Conservation (phyloP, 2,329 filamentous ascomycete genomes). For the Pyrenochaeta sp. region DNA sequence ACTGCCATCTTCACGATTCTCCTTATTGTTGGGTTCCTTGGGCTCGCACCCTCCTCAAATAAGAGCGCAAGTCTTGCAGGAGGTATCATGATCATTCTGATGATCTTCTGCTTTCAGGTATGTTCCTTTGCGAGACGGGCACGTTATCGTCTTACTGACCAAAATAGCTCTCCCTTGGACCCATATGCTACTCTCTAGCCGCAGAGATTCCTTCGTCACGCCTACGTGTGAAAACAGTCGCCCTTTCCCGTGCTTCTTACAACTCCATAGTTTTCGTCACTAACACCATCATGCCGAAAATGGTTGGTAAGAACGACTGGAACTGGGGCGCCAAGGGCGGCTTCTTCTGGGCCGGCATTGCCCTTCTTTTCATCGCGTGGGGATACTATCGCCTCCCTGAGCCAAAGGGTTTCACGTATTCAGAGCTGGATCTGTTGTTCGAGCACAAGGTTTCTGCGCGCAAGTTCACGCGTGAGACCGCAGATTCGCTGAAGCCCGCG, state of each 20-base stretch:
- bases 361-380: slow-evolving; percentile 77
- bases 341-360: slow-evolving; percentile 84
- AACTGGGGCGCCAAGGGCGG: slow-evolving; percentile 84
- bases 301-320: slow-evolving; percentile 65
- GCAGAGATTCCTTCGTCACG: slow-evolving; percentile 81
- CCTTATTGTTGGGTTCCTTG: slow-evolving; percentile 74
- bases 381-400: slow-evolving; percentile 81
- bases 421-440: slow-evolving; percentile 83
- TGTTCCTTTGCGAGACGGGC: slow-evolving; percentile 16
- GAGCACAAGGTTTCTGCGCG: slow-evolving; percentile 55
- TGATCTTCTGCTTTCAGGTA: slow-evolving; percentile 38
- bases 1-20: slow-evolving; percentile 28
- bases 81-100: slow-evolving; percentile 32
- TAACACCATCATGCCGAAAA: slow-evolving; percentile 77
- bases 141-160: slow-evolving; percentile 15
- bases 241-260: slow-evolving; percentile 77
- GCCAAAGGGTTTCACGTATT: slow-evolving; percentile 78
- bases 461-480: slow-evolving; percentile 14
- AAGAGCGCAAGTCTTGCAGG: slow-evolving; percentile 56
- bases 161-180: slow-evolving; percentile 25
- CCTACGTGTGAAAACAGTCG: slow-evolving; percentile 87
- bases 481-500: background rate
- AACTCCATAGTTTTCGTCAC: slow-evolving; percentile 81
- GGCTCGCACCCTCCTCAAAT: slow-evolving; percentile 59
- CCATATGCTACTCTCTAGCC: slow-evolving; percentile 72